Evolutionary conservation across 148 eudicot species (phyloP).

Genomic region (Mesembryanthemum crystallinum): DNA sequence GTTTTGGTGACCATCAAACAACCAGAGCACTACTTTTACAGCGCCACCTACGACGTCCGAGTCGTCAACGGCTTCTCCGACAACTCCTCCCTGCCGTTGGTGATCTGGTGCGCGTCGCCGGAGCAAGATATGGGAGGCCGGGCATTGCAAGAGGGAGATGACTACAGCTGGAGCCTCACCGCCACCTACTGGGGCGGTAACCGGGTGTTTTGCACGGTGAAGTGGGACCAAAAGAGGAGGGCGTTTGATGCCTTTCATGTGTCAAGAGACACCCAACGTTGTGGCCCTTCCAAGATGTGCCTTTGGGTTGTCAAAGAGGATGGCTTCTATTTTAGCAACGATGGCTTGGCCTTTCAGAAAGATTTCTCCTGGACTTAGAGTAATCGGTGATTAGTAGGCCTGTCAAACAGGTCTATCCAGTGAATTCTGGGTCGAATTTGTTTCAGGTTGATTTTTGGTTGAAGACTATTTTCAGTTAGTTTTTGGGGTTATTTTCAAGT

Average conservation of each 20-base stretch:
- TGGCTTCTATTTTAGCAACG: slow-evolving; percentile 62
- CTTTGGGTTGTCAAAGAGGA: slow-evolving; percentile 65
- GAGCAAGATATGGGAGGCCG: slow-evolving; percentile 55
- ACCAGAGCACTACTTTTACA: slow-evolving; percentile 17
- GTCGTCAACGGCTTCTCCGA: slow-evolving; percentile 57
- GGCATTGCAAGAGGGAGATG: slow-evolving; percentile 69
- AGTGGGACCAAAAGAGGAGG: slow-evolving; percentile 46
- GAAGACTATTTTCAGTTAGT: too few relatives aligned
- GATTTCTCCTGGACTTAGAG: slow-evolving; percentile 51
- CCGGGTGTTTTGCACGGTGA: slow-evolving; percentile 47
- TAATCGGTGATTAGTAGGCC: too few relatives aligned
- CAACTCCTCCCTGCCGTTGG: slow-evolving; percentile 61
- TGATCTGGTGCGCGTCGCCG: slow-evolving; percentile 53
- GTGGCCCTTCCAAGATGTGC: slow-evolving; percentile 39
- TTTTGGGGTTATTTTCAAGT: too few relatives aligned
- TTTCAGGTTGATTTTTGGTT: too few relatives aligned
- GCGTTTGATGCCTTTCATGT: slow-evolving; percentile 41
- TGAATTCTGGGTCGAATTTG: too few relatives aligned
- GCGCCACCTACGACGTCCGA: slow-evolving; percentile 32
- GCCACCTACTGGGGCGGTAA: slow-evolving; percentile 22
- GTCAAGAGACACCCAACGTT: slow-evolving; percentile 40
- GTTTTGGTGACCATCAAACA: slow-evolving; percentile 21
- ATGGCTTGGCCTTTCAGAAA: slow-evolving; percentile 42
- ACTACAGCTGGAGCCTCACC: slow-evolving; percentile 44
- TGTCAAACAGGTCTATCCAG: too few relatives aligned